Percentiles rank a stretch among this genome's conserved stretches.
phyloP scores from a whole-genome alignment of 495 filamentous ascomycete genomes.

The Aspergillus sclerotioniger region DNA sequence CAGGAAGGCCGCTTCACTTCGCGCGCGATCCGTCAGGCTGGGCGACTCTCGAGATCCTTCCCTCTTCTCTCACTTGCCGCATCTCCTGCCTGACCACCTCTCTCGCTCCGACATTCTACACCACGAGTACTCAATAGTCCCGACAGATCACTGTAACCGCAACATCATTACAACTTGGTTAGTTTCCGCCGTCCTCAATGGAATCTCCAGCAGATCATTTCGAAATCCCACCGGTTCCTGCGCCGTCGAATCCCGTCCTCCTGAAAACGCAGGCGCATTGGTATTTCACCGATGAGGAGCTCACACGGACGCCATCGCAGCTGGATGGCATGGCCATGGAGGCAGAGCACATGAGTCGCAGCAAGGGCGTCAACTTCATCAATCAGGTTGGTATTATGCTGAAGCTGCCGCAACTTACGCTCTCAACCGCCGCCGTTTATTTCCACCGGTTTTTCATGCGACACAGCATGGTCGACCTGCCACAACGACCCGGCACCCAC shows the following conservation, averaged over 20 bases:
- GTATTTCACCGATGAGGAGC: slow-evolving; percentile 83
- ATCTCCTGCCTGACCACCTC: background rate
- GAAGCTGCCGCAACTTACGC: slow-evolving; percentile 85
- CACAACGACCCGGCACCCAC: slow-evolving; percentile 67
- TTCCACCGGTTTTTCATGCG: slow-evolving; percentile 96
- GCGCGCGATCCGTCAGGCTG: background rate
- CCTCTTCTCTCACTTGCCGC: background rate
- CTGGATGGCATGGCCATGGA: slow-evolving; percentile 73
- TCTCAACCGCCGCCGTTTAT: slow-evolving; percentile 88
- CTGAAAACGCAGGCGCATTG: slow-evolving; percentile 68
- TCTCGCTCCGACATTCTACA: background rate
- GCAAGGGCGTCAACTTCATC: slow-evolving; percentile 95
- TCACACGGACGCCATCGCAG: slow-evolving; percentile 76
- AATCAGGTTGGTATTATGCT: slow-evolving; percentile 89
- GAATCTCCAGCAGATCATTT: slow-evolving; percentile 27
- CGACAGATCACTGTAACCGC: background rate
- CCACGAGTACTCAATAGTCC: background rate
- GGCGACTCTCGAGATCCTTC: background rate
- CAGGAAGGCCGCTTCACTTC: background rate
- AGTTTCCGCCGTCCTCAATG: slow-evolving; percentile 24
- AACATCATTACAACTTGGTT: background rate
- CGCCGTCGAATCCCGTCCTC: slow-evolving; percentile 48
- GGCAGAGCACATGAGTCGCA: slow-evolving; percentile 72
- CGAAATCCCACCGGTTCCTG: slow-evolving; percentile 46
- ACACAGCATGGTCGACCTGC: slow-evolving; percentile 62